Conservation (phyloP, 169 alveolate species). For the Theileria parva region DNA sequence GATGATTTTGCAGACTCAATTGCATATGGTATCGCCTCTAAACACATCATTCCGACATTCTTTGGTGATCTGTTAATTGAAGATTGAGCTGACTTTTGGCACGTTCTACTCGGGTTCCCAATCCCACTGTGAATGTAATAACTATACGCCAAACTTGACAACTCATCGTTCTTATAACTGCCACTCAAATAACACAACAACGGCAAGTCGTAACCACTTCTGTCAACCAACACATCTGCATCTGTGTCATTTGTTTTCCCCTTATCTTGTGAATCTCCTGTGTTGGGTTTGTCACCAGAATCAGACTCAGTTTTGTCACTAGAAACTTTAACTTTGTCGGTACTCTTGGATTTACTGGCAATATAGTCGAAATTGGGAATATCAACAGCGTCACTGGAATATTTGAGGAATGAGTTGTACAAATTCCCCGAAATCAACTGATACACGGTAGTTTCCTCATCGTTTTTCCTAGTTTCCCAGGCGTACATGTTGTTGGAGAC, state of each 20-base stretch:
- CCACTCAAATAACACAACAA: constrained; percentile 59
- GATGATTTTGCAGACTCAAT: constrained; percentile 64
- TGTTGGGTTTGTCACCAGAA: neutral
- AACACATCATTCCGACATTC: constrained; percentile 43
- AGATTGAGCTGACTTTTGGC: constrained; percentile 61
- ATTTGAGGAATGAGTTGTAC: constrained; percentile 45
- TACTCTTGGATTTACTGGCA: neutral
- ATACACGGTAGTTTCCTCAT: constrained; percentile 64
- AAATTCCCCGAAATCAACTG: constrained; percentile 45
- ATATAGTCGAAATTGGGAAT: constrained; percentile 15
- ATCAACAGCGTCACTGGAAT: constrained; percentile 40
- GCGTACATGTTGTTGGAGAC: constrained; percentile 75
- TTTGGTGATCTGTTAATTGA: constrained; percentile 59
- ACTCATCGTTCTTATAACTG: constrained; percentile 56
- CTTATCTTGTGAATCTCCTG: constrained; percentile 6
- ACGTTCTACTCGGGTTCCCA: constrained; percentile 55
- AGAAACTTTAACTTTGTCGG: neutral
- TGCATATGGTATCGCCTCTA: constrained; percentile 61
- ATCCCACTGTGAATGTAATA: constrained; percentile 73
- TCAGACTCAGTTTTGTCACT: neutral
- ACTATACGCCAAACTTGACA: constrained; percentile 65
- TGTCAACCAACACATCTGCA: neutral
- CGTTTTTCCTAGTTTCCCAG: constrained; percentile 68
- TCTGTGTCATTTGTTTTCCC: constrained; percentile 1
- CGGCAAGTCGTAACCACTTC: constrained; percentile 57